Evolutionary conservation across 768 basidiomycete genomes (phyloP), one percentile per base, ranked within the genome.

Genomic region (Kwoniella heveanensis): DNA sequence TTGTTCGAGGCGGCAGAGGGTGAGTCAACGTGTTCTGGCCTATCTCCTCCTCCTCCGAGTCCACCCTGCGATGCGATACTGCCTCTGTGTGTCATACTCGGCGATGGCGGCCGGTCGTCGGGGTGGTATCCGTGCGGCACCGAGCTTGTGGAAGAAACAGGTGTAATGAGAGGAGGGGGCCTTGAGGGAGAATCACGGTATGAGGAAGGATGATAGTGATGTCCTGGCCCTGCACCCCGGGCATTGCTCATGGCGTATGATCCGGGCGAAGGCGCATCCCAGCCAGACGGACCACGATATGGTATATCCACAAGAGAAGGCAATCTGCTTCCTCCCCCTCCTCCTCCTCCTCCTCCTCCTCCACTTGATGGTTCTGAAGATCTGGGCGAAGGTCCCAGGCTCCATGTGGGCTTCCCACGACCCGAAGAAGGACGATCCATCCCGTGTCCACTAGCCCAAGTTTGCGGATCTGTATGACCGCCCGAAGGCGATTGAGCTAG

Each of bases 391-490:
- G 68, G 58, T 24, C 50, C 48, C 50, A 51, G 50, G 49, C 27
- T 61, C 61, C 54, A 57, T 44, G 30, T 37, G 25, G 49, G 49
- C 30, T 49, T 60, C 39, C 50, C 32, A 36, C 32, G 22, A 55
- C 57, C 57, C 48, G 51, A 52, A 55, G 32, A 44, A 15, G 52
- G 15, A 22, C 57, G 13, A 54, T 55, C 30, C 55, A 36, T 25
- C 19, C 52, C 48, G 30, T 30, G 36, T 37, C 46, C 29, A 30
- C 52, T 60, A 10, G 61, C 64, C 69, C 69, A 71, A 24, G 44
- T 56, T 26, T 58, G 63, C 13, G 69, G 69, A 63, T 71, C 69
- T 8, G 69, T 71, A 25, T 54, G 59, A 25, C 69, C 69, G 6
- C 64, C 60, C 36, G 60, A 60, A 32, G 65, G 65, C n/a, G 65